Evolutionary conservation across 805 yeast species (phyloP).

Genomic region (Schwanniomyces occidentalis): DNA sequence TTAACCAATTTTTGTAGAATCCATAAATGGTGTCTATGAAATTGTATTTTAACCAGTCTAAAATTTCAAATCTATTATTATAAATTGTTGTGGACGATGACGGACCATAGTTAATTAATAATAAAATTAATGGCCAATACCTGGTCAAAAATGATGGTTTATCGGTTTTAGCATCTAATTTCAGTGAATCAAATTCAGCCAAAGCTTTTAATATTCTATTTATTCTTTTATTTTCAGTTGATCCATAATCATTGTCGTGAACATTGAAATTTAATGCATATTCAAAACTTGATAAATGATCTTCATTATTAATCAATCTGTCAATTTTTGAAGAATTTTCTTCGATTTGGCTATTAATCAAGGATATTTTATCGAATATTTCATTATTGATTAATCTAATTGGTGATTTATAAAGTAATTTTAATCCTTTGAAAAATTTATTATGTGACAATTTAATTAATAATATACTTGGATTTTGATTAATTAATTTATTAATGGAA

Average conservation of each 20-base stretch:
- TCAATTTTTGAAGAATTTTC: constrained; percentile 24
- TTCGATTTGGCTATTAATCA: constrained; percentile 22
- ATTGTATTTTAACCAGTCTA: constrained; percentile 57
- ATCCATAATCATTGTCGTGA: neutral
- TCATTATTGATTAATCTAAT: constrained; percentile 25
- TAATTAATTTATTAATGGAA: constrained; percentile 10
- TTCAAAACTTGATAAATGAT: constrained; percentile 13
- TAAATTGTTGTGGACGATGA: constrained; percentile 42
- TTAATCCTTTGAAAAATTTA: constrained; percentile 4
- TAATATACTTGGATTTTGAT: constrained; percentile 15
- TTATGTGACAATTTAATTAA: constrained; percentile 10
- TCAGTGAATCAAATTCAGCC: constrained; percentile 10
- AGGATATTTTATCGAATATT: constrained; percentile 20
- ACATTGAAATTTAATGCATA: constrained; percentile 3
- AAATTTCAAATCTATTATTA: constrained; percentile 52
- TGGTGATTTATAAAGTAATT: constrained; percentile 16
- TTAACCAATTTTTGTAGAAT: constrained; percentile 80
- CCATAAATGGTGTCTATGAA: constrained; percentile 64
- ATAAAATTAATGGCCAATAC: constrained; percentile 64
- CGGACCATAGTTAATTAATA: constrained; percentile 55
- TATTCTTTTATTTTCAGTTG: constrained; percentile 6
- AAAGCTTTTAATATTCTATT: constrained; percentile 8
- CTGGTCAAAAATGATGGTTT: constrained; percentile 46
- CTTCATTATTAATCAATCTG: constrained; percentile 18
- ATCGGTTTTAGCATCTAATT: constrained; percentile 8